Evolutionary conservation across 192 early-diverging fungal species (phyloP).

Genomic region (Coemansia sp.): DNA sequence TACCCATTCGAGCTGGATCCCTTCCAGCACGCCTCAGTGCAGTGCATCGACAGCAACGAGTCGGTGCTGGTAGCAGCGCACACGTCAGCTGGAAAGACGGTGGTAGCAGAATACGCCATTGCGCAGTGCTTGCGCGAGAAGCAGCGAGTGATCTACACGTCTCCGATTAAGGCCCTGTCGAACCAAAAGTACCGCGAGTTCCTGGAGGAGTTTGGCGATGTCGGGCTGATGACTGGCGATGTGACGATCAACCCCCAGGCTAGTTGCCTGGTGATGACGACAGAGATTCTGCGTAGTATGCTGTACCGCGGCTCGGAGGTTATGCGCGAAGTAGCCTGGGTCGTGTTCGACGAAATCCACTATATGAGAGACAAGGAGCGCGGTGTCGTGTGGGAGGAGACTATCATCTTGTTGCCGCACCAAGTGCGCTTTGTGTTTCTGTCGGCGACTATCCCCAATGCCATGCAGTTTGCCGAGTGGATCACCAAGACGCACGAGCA

Average conservation of each 20-base stretch:
- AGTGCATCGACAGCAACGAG: constrained; percentile 88
- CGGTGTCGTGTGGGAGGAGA: constrained; percentile 99
- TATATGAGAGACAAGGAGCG: constrained; percentile 98
- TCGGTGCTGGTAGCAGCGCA: constrained; percentile 96
- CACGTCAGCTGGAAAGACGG: constrained; percentile 97
- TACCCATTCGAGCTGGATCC: constrained; percentile 92
- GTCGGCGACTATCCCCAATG: constrained; percentile 98
- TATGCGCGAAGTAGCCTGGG: constrained; percentile 96
- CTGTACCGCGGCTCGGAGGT: constrained; percentile 95
- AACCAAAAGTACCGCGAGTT: constrained; percentile 99
- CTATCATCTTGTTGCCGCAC: constrained; percentile 91
- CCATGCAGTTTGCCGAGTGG: constrained; percentile 99
- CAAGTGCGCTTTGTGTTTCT: constrained; percentile 93
- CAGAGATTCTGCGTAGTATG: constrained; percentile 97
- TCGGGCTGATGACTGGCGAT: constrained; percentile 98
- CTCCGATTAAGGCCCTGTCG: constrained; percentile 96
- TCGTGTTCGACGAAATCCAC: constrained; percentile 98
- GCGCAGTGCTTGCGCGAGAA: constrained; percentile 83
- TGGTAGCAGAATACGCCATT: constrained; percentile 99
- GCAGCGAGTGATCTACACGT: constrained; percentile 96
- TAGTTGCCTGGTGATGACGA: constrained; percentile 96
- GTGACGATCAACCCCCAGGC: constrained; percentile 94
- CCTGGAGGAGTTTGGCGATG: constrained; percentile 93
- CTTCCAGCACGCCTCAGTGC: constrained; percentile 87
- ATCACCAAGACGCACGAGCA: constrained; percentile 93